phyloP scores from a whole-genome alignment of 1,284 basidiomycete species.

The Filobasidium uniguttulatum region DNA sequence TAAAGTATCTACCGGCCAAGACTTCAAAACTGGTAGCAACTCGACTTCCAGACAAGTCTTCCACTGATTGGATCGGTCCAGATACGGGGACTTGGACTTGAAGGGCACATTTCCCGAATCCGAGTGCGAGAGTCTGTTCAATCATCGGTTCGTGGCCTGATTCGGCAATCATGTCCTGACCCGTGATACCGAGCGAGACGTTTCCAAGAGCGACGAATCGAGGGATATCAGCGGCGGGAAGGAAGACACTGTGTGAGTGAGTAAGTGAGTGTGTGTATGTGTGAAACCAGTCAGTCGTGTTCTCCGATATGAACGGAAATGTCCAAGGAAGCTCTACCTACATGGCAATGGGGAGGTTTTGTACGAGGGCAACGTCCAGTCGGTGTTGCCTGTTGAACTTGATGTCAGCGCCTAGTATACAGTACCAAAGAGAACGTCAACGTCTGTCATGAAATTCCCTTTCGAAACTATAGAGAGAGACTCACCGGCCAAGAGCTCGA shows the following conservation, averaged over 20 bases:
- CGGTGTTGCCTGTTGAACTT: constrained; percentile 82
- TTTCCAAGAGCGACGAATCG: constrained; percentile 97
- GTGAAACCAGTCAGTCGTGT: no score
- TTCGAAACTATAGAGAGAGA: constrained; percentile 6
- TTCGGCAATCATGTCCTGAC: constrained; percentile 94
- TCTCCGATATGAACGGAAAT: background rate
- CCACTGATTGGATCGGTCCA: constrained; percentile 53
- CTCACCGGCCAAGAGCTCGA: constrained; percentile 66
- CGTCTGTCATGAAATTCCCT: background rate
- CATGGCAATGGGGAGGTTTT: constrained; percentile 89
- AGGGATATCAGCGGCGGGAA: constrained; percentile 93
- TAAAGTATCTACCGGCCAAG: constrained; percentile 68
- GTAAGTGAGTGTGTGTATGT: background rate
- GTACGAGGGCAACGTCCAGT: constrained; percentile 80
- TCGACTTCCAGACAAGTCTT: constrained; percentile 75
- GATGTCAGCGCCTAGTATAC: constrained; percentile 83
- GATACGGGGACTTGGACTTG: constrained; percentile 89
- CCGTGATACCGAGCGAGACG: constrained; percentile 45
- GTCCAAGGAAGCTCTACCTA: constrained; percentile 36
- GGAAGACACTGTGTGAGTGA: constrained; percentile 65
- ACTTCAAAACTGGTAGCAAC: constrained; percentile 91
- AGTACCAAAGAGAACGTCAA: background rate
- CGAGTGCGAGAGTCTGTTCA: constrained; percentile 67
- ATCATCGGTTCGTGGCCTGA: constrained; percentile 63
- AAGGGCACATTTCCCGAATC: constrained; percentile 86